phyloP scores from a whole-genome alignment of 1,284 basidiomycete species.

The Microbotryum saponariae region DNA sequence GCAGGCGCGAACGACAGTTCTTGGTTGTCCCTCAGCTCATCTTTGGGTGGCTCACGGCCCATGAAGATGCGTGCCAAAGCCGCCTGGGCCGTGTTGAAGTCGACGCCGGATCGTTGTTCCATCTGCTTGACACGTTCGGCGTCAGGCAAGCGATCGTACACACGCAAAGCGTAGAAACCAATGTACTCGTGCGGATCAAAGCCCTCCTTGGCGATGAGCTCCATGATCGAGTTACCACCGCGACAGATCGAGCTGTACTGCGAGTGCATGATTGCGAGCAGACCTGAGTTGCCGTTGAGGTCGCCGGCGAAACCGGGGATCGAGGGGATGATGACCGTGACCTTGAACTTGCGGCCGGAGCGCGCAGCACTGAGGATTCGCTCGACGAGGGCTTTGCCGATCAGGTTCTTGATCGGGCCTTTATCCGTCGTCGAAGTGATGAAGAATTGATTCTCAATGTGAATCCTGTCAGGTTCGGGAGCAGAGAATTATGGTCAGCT shows the following conservation, averaged over 20 bases:
- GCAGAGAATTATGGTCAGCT: no score
- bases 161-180: slow-evolving; percentile 78
- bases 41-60: slow-evolving; percentile 7
- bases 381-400: slow-evolving; percentile 71
- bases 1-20: slow-evolving; percentile 23
- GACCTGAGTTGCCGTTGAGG: slow-evolving; percentile 55
- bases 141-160: slow-evolving; percentile 67
- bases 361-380: slow-evolving; percentile 70
- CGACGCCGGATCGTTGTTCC: slow-evolving; percentile 65
- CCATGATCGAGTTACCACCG: slow-evolving; percentile 77
- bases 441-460: slow-evolving; percentile 90
- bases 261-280: slow-evolving; percentile 66
- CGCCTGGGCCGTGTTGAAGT: slow-evolving; percentile 75
- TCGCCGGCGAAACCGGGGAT: slow-evolving; percentile 69
- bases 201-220: slow-evolving; percentile 67
- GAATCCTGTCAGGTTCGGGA: slow-evolving; percentile 49
- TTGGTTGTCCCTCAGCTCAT: slow-evolving; percentile 30
- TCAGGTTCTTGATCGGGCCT: slow-evolving; percentile 61
- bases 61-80: slow-evolving; percentile 57
- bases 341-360: slow-evolving; percentile 70
- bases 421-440: slow-evolving; percentile 58
- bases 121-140: slow-evolving; percentile 55
- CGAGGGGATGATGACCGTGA: slow-evolving; percentile 57
- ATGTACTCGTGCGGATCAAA: slow-evolving; percentile 71
- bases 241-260: slow-evolving; percentile 74